phyloP scores from a whole-genome alignment of 1,284 basidiomycete species.

The Tilletia walkeri region DNA sequence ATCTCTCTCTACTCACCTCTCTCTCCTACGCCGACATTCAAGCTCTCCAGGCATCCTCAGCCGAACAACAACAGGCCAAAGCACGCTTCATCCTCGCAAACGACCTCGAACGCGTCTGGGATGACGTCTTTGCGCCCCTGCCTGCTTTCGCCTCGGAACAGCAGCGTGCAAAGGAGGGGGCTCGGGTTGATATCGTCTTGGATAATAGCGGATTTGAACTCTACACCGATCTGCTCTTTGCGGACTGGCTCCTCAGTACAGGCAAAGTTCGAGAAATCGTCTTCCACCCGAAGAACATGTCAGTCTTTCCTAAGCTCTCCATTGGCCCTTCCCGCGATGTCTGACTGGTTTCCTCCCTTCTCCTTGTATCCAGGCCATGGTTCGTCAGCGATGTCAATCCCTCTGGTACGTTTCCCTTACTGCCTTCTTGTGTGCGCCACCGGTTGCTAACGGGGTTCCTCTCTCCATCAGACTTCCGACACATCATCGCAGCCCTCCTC shows the following conservation, averaged over 20 bases:
- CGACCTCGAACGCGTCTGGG: constrained; percentile 70
- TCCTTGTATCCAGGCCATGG: constrained; percentile 33
- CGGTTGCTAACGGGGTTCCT: not conserved
- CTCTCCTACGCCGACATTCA: constrained; percentile 77
- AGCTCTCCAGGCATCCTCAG: constrained; percentile 72
- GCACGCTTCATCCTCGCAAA: constrained; percentile 76
- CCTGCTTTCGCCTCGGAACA: constrained; percentile 50
- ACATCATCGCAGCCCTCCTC: constrained; percentile 58
- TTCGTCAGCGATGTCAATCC: constrained; percentile 50
- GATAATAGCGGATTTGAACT: constrained; percentile 93
- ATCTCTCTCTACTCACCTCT: constrained; percentile 78
- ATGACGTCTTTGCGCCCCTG: constrained; percentile 7
- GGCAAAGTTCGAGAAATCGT: constrained; percentile 47
- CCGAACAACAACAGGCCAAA: constrained; percentile 55
- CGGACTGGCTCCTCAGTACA: constrained; percentile 68
- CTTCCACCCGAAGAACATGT: constrained; percentile 54
- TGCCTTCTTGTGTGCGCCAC: not conserved
- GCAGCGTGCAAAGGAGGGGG: constrained; percentile 64
- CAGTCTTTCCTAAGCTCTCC: not conserved
- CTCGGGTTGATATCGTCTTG: constrained; percentile 79
- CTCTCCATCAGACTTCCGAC: constrained; percentile 24
- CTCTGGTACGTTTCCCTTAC: constrained; percentile 39
- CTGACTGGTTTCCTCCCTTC: constrained; percentile 54
- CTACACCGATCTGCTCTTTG: constrained; percentile 89
- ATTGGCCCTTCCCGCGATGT: too few species aligned